phyloP scores from a whole-genome alignment of 352 stramenopile genomes.

The Thraustochytrium sp. region DNA sequence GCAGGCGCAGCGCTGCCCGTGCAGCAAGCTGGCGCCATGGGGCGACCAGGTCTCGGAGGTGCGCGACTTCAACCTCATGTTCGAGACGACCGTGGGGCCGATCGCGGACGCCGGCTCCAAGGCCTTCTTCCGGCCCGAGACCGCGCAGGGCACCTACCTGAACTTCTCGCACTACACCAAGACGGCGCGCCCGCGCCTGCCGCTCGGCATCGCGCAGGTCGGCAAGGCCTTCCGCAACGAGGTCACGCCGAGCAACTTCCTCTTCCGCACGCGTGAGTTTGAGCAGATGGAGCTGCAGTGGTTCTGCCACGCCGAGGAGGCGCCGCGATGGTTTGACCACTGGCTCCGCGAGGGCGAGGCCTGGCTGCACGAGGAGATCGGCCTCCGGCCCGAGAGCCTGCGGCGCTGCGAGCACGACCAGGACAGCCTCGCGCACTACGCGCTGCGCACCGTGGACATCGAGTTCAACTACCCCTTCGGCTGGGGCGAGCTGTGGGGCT shows the following conservation, averaged over 20 bases:
- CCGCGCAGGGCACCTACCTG: constrained; percentile 94
- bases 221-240: constrained; percentile 98
- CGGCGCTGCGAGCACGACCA: constrained; percentile 80
- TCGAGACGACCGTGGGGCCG: constrained; percentile 89
- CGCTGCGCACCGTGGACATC: constrained; percentile 90
- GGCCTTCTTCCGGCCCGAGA: constrained; percentile 93
- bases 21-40: constrained; percentile 2
- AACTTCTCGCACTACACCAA: constrained; percentile 88
- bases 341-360: constrained; percentile 85
- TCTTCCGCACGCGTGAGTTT: constrained; percentile 95
- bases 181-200: constrained; percentile 80
- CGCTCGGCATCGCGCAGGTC: constrained; percentile 91
- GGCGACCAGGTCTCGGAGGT: constrained; percentile 47
- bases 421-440: constrained; percentile 92
- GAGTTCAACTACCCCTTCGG: constrained; percentile 95
- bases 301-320: constrained; percentile 67
- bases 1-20: constrained; percentile 60
- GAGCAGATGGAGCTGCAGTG: constrained; percentile 93
- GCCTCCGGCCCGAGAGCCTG: constrained; percentile 77
- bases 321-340: constrained; percentile 62
- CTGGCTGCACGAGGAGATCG: constrained; percentile 77
- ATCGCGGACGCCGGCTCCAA: constrained; percentile 62
- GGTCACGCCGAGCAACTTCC: constrained; percentile 92
- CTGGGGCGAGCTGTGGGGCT: constrained; percentile 89
- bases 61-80: constrained; percentile 95